A percentile compares a stretch with the other conserved stretches of the same genome.
Evolutionary conservation across 2,329 filamentous ascomycete species (phyloP).

Genomic region (Neobulgaria alba): DNA sequence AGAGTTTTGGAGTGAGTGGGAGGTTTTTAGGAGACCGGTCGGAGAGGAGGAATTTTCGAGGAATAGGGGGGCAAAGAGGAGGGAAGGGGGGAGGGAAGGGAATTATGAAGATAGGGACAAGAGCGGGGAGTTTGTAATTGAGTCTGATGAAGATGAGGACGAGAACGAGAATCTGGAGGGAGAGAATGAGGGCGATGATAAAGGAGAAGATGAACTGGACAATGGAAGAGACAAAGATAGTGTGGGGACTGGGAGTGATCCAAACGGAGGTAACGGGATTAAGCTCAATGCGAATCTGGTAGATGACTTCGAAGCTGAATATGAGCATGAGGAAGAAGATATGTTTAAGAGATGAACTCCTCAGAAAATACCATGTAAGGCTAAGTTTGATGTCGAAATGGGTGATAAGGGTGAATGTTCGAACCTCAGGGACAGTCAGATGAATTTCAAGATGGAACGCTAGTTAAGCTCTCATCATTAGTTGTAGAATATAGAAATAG

Average conservation of each 20-base stretch:
- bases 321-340: neutral
- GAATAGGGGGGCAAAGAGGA: conserved; percentile 14
- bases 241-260: no score
- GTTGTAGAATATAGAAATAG: no score
- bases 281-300: no score
- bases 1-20: conserved; percentile 27
- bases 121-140: conserved; percentile 1
- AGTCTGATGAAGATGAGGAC: conserved; percentile 4
- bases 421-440: no score
- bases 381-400: no score
- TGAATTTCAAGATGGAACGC: no score
- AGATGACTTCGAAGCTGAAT: neutral
- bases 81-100: conserved; percentile 8
- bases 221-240: no score
- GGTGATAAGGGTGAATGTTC: no score
- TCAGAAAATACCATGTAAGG: neutral
- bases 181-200: conserved; percentile 1
- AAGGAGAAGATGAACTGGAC: neutral
- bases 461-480: no score
- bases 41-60: conserved; percentile 16
- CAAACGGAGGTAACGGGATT: no score
- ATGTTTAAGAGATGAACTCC: no score
- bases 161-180: conserved; percentile 4
- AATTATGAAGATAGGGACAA: neutral
- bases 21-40: conserved; percentile 18